Evolutionary conservation across 202 grass and related monocot species (phyloP), one percentile per base, ranked within the genome.

Genomic region (Cymbopogon flexuosus): DNA sequence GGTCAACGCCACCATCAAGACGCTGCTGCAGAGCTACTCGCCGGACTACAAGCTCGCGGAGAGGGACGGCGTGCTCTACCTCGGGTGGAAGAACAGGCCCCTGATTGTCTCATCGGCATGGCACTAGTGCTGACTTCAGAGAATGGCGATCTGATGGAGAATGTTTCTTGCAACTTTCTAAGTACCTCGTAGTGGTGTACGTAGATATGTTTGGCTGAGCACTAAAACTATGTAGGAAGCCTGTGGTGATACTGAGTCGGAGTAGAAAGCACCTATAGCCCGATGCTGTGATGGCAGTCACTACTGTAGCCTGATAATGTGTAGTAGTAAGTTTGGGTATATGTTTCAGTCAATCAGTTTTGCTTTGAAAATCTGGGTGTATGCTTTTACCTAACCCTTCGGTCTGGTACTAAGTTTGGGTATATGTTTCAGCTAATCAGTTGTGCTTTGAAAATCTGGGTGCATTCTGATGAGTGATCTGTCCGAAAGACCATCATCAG

Each of bases 101-200:
- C 77, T 99, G 67, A 75, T 96, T 2, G 87, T 96, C 39, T 96
- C 92, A 3, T 99, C 88, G 1, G 96, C 96, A 15, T 99, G 96
- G 96, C 90, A 91, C 58, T 99, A 89, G 67, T 27, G 5, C 0
- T 46, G 52, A 22, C 54, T 22, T 58, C 54, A 21, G 45, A 52
- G 39, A 78, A 37, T 36, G 34, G 24, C 35, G 34, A 80, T 79
- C 82, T 82, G 31, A 84, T 62, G 40, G 75, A 63, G 24, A 81
- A 37, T 63, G 8, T 72, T n/a, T 51, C 22, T 10, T 45, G 73
- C 72, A 62, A 71, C 72, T 2, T 9, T 16, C 49, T 63, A 34
- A 18, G 47, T 18, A 51, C 10, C 33, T 22, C 10, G n/a, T 83
- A 60, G 61, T 33, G 19, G 68, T 33, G 0, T 40, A 29, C 15